Base-by-base conservation (phyloP, 2,329 filamentous ascomycete species). In the Grosmannia clavigera region DNA sequence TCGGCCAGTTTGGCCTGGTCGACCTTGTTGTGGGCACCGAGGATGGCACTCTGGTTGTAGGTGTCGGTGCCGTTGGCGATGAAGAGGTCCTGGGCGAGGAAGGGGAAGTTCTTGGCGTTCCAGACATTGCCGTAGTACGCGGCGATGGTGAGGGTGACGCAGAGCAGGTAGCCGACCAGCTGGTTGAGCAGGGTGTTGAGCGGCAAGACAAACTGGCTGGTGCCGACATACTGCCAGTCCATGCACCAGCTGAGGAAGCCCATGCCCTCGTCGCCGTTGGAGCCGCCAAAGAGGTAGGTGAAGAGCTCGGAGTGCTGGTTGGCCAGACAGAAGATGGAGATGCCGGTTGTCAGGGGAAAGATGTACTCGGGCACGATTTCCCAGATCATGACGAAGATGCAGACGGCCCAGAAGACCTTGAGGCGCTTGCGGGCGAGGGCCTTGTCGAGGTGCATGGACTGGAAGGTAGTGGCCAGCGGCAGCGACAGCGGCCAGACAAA, bases 101-200 rank as follows among this genome's bases (percentile, higher is more conserved):
- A 76, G 1, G 75, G 75, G 57, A 77, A 75, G 43, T 71, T 67
- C 46, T 69, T 66, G 1, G 74, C 70, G 11, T 69, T 66, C 73
- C 71, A 78, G 12, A 73, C 61, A 55, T 78, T 76, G 43, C 68
- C 68, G 61, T 77, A 78, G 64, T 75, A 78, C 14, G 75, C 58
- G 1, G 65, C 71, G 61, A 71, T 67, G 63, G 72, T 75, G 1
- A 76, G 61, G 2, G 70, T 55, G 29, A 74, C 69, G 58, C 73
- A 73, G 0, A 67, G 62, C 0, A 73, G 5, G 58, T 73, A 73
- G 1, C 75, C 75, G 48, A 75, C 67, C 25, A 70, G 65, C 2
- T 66, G 68, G 67, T 76, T 78, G 35, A 70, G 65, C 5, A 73
- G 64, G 0, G 71, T 75, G 70, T 22, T 72, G 27, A 72, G 65